Conservation (phyloP, 1,284 basidiomycete genomes). For the Ustilago cynodontis region DNA sequence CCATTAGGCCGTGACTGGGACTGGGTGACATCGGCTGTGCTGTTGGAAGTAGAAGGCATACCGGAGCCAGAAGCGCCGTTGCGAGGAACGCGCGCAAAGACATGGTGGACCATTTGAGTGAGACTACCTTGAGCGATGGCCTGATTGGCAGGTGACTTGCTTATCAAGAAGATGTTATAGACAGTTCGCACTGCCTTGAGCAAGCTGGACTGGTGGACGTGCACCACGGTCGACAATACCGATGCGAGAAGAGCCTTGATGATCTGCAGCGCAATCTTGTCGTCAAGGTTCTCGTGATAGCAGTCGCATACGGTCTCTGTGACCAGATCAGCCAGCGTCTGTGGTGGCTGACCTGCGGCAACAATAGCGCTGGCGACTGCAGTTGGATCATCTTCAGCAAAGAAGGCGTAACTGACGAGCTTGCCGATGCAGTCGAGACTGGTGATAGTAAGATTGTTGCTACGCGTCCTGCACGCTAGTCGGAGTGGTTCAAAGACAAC, state of each 20-base stretch:
- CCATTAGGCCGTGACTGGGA: background rate
- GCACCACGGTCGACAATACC: conserved; percentile 63
- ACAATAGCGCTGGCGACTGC: conserved; percentile 27
- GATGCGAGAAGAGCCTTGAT: conserved; percentile 69
- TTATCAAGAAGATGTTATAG: conserved; percentile 69
- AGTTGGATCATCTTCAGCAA: conserved; percentile 63
- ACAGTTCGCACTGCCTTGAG: conserved; percentile 72
- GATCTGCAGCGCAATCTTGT: conserved; percentile 66
- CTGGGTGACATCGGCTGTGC: conserved; percentile 27
- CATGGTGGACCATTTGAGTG: conserved; percentile 68
- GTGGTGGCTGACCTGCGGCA: conserved; percentile 36
- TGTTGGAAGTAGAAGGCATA: conserved; percentile 29
- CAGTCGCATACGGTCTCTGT: conserved; percentile 68
- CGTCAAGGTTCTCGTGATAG: conserved; percentile 65
- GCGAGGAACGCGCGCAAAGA: conserved; percentile 65
- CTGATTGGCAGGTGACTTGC: conserved; percentile 65
- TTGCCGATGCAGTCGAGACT: conserved; percentile 69
- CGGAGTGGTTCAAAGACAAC: conserved; percentile 69
- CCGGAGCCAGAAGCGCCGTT: conserved; percentile 13
- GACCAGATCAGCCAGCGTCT: conserved; percentile 65
- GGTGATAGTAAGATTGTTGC: conserved; percentile 61
- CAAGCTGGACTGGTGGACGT: conserved; percentile 67
- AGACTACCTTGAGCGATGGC: conserved; percentile 68
- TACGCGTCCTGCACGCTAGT: conserved; percentile 63
- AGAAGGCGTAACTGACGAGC: conserved; percentile 68